phyloP scores from a whole-genome alignment of 495 filamentous ascomycete species.

The Lepidopterella palustris region DNA sequence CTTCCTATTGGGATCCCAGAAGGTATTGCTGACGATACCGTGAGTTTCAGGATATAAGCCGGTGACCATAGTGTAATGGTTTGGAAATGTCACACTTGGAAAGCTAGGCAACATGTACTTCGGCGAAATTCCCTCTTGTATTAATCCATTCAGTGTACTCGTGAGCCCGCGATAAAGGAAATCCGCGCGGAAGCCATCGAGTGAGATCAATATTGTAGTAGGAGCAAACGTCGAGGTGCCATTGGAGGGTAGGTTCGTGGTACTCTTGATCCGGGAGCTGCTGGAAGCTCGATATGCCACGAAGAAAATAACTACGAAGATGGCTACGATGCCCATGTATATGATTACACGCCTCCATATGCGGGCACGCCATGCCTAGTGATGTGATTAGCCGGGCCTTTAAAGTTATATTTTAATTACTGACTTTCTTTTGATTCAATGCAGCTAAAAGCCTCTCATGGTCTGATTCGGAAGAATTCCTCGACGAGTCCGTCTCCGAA shows the following conservation, averaged over 20 bases:
- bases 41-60: slow-evolving; percentile 90
- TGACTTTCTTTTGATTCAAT: slow-evolving; percentile 11
- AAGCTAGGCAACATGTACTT: slow-evolving; percentile 89
- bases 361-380: slow-evolving; percentile 11
- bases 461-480: slow-evolving; percentile 25
- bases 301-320: slow-evolving; percentile 49
- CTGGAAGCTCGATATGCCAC: slow-evolving; percentile 51
- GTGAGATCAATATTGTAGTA: slow-evolving; percentile 87
- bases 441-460: slow-evolving; percentile 14
- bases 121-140: slow-evolving; percentile 79
- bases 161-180: slow-evolving; percentile 80
- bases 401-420: not conserved
- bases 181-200: slow-evolving; percentile 96
- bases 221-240: slow-evolving; percentile 81
- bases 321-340: slow-evolving; percentile 39
- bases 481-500: slow-evolving; percentile 17
- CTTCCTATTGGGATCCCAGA: slow-evolving; percentile 72
- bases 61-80: slow-evolving; percentile 92
- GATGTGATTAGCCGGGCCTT: not conserved
- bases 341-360: slow-evolving; percentile 17
- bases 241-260: slow-evolving; percentile 51
- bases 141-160: slow-evolving; percentile 70
- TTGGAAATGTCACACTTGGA: slow-evolving; percentile 94
- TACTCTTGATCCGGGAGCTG: slow-evolving; percentile 34
- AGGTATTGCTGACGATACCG: slow-evolving; percentile 88